Evolutionary conservation across 2,329 filamentous ascomycete species (phyloP).

Genomic region (Aspergillus aculeatus): DNA sequence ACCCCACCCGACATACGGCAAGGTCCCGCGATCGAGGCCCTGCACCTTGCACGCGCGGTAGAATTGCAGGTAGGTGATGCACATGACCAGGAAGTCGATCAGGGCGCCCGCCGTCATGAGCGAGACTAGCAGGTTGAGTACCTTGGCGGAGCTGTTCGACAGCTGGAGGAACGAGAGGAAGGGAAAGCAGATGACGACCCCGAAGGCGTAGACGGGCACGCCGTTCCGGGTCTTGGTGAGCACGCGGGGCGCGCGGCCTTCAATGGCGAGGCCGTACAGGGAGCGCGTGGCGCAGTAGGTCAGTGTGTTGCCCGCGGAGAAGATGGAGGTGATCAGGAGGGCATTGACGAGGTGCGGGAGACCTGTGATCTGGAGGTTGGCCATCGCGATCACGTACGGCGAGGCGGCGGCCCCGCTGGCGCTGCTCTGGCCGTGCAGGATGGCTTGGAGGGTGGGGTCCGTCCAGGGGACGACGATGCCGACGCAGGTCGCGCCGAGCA

Average conservation of each 20-base stretch:
- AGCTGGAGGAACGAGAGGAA: slow-evolving; percentile 55
- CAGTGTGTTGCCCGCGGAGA: slow-evolving; percentile 58
- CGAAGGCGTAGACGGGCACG: slow-evolving; percentile 61
- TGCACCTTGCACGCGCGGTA: slow-evolving; percentile 55
- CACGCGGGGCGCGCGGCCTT: slow-evolving; percentile 54
- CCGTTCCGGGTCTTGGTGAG: slow-evolving; percentile 60
- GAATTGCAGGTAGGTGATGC: slow-evolving; percentile 59
- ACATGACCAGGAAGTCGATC: slow-evolving; percentile 64
- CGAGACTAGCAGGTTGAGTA: slow-evolving; percentile 56
- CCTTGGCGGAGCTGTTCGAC: slow-evolving; percentile 49
- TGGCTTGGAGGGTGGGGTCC: slow-evolving; percentile 44
- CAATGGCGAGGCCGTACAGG: slow-evolving; percentile 54
- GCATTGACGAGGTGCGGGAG: slow-evolving; percentile 61
- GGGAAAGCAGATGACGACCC: slow-evolving; percentile 54
- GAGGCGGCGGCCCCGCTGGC: slow-evolving; percentile 51
- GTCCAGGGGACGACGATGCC: slow-evolving; percentile 67
- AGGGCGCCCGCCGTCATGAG: slow-evolving; percentile 56
- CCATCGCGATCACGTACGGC: slow-evolving; percentile 64
- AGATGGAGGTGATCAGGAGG: slow-evolving; percentile 54
- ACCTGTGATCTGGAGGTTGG: slow-evolving; percentile 52
- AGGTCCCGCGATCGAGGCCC: slow-evolving; percentile 50
- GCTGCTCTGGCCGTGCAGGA: slow-evolving; percentile 19
- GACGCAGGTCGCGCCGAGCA: slow-evolving; percentile 66
- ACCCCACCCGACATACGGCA: slow-evolving; percentile 60
- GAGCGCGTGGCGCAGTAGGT: slow-evolving; percentile 55